Conservation (phyloP, 805 yeast species). For the Candida ortonii region DNA sequence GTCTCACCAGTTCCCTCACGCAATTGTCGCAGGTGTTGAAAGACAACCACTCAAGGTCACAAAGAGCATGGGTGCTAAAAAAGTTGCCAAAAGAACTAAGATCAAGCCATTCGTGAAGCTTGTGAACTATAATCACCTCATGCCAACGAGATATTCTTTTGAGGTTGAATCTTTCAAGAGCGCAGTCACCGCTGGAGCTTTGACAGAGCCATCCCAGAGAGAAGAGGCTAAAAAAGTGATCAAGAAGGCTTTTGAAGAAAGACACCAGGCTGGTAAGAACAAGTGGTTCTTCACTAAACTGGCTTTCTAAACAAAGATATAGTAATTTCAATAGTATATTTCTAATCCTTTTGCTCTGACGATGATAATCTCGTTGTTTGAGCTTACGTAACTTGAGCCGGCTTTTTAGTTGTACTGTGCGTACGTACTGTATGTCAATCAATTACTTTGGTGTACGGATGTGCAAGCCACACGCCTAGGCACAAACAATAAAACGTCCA, state of each 20-base stretch:
- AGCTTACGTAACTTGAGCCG: too few relatives aligned
- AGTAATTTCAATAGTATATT: conserved; percentile 14
- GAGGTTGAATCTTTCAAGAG: conserved; percentile 95
- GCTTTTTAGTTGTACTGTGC: conserved; percentile 7
- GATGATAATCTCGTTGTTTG: too few relatives aligned
- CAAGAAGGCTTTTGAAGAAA: conserved; percentile 98
- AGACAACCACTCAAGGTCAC: conserved; percentile 96
- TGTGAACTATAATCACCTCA: conserved; percentile 98
- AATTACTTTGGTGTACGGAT: too few relatives aligned
- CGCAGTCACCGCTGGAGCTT: conserved; percentile 87
- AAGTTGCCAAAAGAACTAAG: conserved; percentile 94
- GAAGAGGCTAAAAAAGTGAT: conserved; percentile 98
- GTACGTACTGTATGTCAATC: too few relatives aligned
- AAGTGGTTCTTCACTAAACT: conserved; percentile 98
- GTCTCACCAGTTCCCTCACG: conserved; percentile 98
- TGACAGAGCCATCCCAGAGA: conserved; percentile 96
- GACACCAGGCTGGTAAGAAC: conserved; percentile 99
- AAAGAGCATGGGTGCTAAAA: conserved; percentile 93
- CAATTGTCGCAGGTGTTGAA: conserved; percentile 99
- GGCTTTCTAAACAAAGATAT: conserved; percentile 32
- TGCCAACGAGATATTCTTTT: conserved; percentile 99
- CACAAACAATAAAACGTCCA: too few relatives aligned
- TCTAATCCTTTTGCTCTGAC: too few relatives aligned
- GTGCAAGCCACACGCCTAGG: too few relatives aligned
- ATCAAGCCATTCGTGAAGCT: conserved; percentile 99